A percentile compares a stretch with the other conserved stretches of the same genome.
Evolutionary conservation across 257 asterid species (phyloP).

Genomic region (Petunia secreta): DNA sequence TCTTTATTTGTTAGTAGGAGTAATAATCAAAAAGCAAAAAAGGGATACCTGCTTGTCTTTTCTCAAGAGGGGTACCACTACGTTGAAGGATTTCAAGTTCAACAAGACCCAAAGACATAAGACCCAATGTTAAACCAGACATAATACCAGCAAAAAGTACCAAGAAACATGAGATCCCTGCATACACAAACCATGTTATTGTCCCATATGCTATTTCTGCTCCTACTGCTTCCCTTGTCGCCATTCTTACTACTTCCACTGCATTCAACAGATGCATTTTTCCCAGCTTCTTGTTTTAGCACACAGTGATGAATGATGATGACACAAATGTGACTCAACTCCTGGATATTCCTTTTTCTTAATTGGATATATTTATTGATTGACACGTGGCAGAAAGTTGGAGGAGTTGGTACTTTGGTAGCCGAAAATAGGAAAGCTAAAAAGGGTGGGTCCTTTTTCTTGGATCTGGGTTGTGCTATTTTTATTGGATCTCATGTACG

Average conservation of each 20-base stretch:
- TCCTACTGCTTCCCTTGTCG: slow-evolving; percentile 44
- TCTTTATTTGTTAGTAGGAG: no score
- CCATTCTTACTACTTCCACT: slow-evolving; percentile 53
- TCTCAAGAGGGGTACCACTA: slow-evolving; percentile 79
- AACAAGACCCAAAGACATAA: slow-evolving; percentile 90
- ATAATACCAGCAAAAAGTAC: slow-evolving; percentile 90
- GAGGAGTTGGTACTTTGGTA: background rate
- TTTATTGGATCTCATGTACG: background rate
- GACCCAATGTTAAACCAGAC: slow-evolving; percentile 92
- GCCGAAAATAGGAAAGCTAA: background rate
- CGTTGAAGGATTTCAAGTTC: slow-evolving; percentile 96
- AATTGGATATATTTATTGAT: background rate
- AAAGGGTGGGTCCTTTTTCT: background rate
- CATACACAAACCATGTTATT: slow-evolving; percentile 71
- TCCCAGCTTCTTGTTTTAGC: background rate
- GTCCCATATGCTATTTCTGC: slow-evolving; percentile 86
- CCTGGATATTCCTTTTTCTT: background rate
- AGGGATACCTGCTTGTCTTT: slow-evolving; percentile 73
- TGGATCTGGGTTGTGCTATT: background rate
- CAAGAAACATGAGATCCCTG: slow-evolving; percentile 75
- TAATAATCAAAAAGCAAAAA: background rate
- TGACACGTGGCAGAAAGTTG: slow-evolving; percentile 3
- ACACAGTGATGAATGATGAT: background rate
- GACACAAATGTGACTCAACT: background rate
- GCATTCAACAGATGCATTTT: slow-evolving; percentile 66